Conservation (phyloP, 306 rosid species). For the Cyamopsis tetragonoloba region DNA sequence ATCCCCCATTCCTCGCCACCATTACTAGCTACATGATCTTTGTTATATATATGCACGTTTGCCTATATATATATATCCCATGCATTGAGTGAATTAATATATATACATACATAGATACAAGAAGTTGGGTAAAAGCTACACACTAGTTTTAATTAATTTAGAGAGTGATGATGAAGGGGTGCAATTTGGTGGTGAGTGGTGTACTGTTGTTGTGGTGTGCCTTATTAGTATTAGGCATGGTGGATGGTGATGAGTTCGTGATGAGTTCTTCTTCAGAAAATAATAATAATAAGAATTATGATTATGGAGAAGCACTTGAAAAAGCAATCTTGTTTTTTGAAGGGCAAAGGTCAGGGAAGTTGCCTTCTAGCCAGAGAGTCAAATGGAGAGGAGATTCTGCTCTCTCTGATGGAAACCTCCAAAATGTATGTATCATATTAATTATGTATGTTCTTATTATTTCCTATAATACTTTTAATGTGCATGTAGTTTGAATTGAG, state of each 20-base stretch:
- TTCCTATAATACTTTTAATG: no score
- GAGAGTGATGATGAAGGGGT: constrained; percentile 22
- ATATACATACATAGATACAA: no score
- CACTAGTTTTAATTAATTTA: no score
- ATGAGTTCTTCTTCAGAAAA: constrained; percentile 21
- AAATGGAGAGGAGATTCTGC: constrained; percentile 78
- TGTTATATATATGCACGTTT: neutral
- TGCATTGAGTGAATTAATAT: no score
- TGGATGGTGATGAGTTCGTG: constrained; percentile 13
- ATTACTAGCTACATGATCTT: neutral
- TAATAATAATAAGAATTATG: no score
- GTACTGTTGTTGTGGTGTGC: constrained; percentile 36
- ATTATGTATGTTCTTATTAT: no score
- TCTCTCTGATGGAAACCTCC: constrained; percentile 60
- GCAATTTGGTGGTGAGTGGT: constrained; percentile 19
- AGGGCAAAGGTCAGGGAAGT: constrained; percentile 83
- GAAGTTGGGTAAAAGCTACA: no score
- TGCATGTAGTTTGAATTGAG: no score
- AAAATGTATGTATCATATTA: constrained; percentile 55
- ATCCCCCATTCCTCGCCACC: constrained; percentile 24
- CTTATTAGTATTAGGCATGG: constrained; percentile 21
- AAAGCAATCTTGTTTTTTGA: constrained; percentile 76
- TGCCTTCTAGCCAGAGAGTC: constrained; percentile 54
- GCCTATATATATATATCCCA: no score
- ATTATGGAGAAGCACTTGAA: constrained; percentile 58